Conservation (phyloP, 495 filamentous ascomycete species). For the Talaromyces ruber region DNA sequence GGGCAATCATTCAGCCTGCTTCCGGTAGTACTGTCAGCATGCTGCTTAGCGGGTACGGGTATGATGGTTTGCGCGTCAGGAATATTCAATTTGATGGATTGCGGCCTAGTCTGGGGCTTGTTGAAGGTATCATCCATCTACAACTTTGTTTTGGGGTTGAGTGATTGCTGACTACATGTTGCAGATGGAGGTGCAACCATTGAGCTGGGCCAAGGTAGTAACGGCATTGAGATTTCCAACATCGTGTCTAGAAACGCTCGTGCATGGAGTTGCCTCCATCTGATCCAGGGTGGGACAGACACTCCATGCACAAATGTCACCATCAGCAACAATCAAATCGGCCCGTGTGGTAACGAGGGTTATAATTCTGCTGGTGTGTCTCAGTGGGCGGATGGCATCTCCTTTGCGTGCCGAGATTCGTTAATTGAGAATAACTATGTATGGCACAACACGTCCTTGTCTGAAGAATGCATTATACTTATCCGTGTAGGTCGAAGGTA, state of each 20-base stretch:
- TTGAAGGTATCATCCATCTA: neutral
- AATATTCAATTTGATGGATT: slow-evolving; percentile 12
- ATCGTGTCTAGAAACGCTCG: slow-evolving; percentile 11
- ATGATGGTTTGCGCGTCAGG: slow-evolving; percentile 4
- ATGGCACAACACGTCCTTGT: neutral
- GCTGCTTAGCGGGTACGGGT: slow-evolving; percentile 6
- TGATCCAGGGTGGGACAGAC: slow-evolving; percentile 8
- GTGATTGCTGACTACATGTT: neutral
- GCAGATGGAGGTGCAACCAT: slow-evolving; percentile 5
- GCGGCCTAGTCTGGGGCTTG: slow-evolving; percentile 3
- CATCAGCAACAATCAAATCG: slow-evolving; percentile 12
- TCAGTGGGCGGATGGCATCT: slow-evolving; percentile 14
- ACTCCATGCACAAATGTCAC: slow-evolving; percentile 12
- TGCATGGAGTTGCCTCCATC: slow-evolving; percentile 13
- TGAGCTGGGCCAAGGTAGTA: slow-evolving; percentile 1
- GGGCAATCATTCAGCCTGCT: slow-evolving; percentile 4
- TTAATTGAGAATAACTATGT: slow-evolving; percentile 11
- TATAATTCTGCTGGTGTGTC: slow-evolving; percentile 6
- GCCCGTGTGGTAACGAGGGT: slow-evolving; percentile 11
- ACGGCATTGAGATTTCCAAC: slow-evolving; percentile 7
- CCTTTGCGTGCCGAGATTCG: slow-evolving; percentile 10
- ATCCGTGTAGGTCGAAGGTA: slow-evolving; percentile 6
- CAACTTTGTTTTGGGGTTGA: neutral
- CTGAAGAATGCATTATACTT: neutral
- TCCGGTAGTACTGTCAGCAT: slow-evolving; percentile 7